phyloP scores from a whole-genome alignment of 257 asterid species.

The Plantago ovata region DNA sequence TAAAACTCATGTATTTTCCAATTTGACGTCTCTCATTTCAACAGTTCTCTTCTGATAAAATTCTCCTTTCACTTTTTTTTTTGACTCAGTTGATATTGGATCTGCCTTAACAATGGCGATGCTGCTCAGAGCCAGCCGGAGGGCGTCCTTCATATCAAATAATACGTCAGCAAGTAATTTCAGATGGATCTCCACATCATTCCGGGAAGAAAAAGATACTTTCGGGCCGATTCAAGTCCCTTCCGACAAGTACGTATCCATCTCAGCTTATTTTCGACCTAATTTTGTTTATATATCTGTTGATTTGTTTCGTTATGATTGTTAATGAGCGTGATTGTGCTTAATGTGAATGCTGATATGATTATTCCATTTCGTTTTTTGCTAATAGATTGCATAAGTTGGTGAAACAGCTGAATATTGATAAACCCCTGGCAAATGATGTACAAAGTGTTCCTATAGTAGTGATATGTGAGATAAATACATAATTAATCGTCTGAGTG shows the following conservation, averaged over 20 bases:
- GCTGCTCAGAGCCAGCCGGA: slow-evolving; percentile 46
- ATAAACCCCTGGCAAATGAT: too few species aligned
- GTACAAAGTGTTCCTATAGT: too few species aligned
- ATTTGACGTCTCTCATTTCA: not conserved
- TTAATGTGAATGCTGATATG: too few species aligned
- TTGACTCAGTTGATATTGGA: too few species aligned
- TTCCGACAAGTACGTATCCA: slow-evolving; percentile 49
- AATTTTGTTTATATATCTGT: not conserved
- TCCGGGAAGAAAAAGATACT: slow-evolving; percentile 85
- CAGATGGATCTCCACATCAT: slow-evolving; percentile 58
- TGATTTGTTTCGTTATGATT: not conserved
- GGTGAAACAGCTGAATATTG: too few species aligned
- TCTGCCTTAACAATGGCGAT: slow-evolving; percentile 39
- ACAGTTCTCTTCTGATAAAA: too few species aligned
- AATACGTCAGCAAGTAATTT: slow-evolving; percentile 35
- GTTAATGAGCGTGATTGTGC: not conserved
- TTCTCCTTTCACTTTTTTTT: not conserved
- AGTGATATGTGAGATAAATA: too few species aligned
- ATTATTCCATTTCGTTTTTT: too few species aligned
- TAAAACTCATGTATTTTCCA: not conserved
- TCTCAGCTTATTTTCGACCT: slow-evolving; percentile 15
- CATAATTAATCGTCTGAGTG: too few species aligned
- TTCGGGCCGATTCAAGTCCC: slow-evolving; percentile 95
- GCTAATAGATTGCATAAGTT: too few species aligned
- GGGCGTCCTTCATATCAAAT: slow-evolving; percentile 37